A percentile compares a stretch with the other conserved stretches of the same genome.
phyloP scores from a whole-genome alignment of 768 basidiomycete species.

The Naganishia randhawae region DNA sequence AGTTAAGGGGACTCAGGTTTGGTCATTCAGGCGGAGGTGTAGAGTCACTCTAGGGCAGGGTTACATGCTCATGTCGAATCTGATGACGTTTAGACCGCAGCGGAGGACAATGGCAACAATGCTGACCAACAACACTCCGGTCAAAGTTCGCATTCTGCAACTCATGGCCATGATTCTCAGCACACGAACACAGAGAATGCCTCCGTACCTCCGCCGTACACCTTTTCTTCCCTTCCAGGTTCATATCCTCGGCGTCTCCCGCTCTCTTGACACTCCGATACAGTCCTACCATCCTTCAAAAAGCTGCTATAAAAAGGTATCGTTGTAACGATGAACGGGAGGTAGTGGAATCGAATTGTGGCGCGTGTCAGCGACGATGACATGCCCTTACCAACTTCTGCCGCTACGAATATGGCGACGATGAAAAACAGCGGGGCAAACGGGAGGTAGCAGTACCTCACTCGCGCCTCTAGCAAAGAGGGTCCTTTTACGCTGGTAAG shows the following conservation, averaged over 20 bases:
- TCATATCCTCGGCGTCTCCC: conserved; percentile 22
- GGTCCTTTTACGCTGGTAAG: too few species aligned
- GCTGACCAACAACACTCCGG: background rate
- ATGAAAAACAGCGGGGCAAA: background rate
- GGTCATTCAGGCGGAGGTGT: conserved; percentile 20
- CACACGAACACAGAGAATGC: background rate
- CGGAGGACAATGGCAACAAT: conserved; percentile 32
- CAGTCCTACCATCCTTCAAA: conserved; percentile 38
- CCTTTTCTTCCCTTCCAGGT: conserved; percentile 22
- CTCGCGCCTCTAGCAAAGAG: too few species aligned
- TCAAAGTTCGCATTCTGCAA: background rate
- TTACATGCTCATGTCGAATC: conserved; percentile 33
- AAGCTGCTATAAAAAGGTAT: conserved; percentile 49
- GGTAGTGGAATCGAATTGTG: conserved; percentile 48
- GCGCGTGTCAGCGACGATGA: conserved; percentile 46
- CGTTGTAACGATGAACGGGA: conserved; percentile 48
- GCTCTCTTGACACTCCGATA: conserved; percentile 1
- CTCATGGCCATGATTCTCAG: background rate
- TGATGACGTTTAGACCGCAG: conserved; percentile 39
- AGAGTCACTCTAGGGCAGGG: conserved; percentile 24
- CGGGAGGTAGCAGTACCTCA: too few species aligned
- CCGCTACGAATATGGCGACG: background rate
- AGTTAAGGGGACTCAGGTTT: conserved; percentile 2
- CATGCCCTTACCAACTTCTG: conserved; percentile 5
- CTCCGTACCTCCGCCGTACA: conserved; percentile 21